phyloP scores from a whole-genome alignment of 225 moss, liverwort and hornwort species.

The Anthoceros angustus region DNA sequence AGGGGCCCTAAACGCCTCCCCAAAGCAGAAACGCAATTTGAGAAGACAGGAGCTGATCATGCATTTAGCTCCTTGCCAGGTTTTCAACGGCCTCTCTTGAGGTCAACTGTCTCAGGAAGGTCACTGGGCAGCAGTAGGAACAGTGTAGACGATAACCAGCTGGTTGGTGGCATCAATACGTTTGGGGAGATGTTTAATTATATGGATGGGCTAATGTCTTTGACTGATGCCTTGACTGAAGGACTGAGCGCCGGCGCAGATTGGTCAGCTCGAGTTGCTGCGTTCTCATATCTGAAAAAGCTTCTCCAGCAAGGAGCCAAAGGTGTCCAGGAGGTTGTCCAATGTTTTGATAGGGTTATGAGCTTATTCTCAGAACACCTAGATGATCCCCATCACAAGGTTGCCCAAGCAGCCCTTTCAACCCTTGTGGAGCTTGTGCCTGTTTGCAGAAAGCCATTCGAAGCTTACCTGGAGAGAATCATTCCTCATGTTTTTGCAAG shows the following conservation, averaged over 20 bases:
- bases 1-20: conserved; percentile 64
- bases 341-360: conserved; percentile 81
- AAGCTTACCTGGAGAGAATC: conserved; percentile 79
- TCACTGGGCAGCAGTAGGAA: conserved; percentile 45
- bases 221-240: conserved; percentile 80
- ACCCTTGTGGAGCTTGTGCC: conserved; percentile 78
- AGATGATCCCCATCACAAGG: conserved; percentile 99
- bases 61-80: conserved; percentile 49
- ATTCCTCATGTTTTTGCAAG: conserved; percentile 84
- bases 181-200: conserved; percentile 56
- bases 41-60: conserved; percentile 25
- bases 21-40: conserved; percentile 33
- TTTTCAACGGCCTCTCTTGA: conserved; percentile 81
- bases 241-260: conserved; percentile 74
- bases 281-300: conserved; percentile 75
- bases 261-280: conserved; percentile 93
- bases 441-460: conserved; percentile 70
- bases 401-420: conserved; percentile 86
- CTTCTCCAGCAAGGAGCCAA: conserved; percentile 75
- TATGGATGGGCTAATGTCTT: conserved; percentile 66
- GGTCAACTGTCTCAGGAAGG: conserved; percentile 63
- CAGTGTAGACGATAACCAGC: conserved; percentile 47
- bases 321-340: conserved; percentile 77
- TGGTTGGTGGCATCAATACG: conserved; percentile 38
- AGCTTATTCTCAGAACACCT: conserved; percentile 86